Evolutionary conservation across 1,284 basidiomycete species (phyloP), one percentile per base, ranked within the genome.

Genomic region (Agaricales sp.): DNA sequence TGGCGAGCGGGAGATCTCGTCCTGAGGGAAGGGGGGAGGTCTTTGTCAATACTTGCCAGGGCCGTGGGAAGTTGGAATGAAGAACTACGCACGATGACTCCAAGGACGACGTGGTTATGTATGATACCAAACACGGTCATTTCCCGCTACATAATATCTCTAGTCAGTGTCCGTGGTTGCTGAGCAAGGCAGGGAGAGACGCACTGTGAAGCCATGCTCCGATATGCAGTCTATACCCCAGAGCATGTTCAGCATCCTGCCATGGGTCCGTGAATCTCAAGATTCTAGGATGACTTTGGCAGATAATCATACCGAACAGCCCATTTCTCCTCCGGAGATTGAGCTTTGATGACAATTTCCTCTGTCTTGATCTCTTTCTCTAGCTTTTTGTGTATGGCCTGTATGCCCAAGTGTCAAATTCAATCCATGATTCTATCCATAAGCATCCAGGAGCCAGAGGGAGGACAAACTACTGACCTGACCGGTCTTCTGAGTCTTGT

Each of bases 301-400:
- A 43, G 6, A 18, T 13, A 12, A 14, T 16, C 1, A 18, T 43
- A 43, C 21, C 63, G 58, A 12, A 65, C 45, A 19, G 60, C 64
- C 63, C 63, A 66, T 2, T 49, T 54, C 51, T 66, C 88, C 60
- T 89, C 87, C 1, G 65, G 54, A 0, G 74, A 78, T 1, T 57
- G 63, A 1, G 75, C 61, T 1, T 65, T 60, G 1, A 91, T 73
- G 11, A 63, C 37, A 6, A 86, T 58, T 51, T 78, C 74, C 23
- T 78, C 75, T 0, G 82, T 75, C 35, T 75, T 75, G 8, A 93
- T 69, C 59, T 92, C 84, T 18, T 72, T 69, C 61, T 96, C 91
- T 14, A 96, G 70, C 41, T 76, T 70, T 55, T 86, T 85, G 64
- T 96, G 92, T 0, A 94, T 70, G 20, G 70, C 70, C 87, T 80